Percentiles rank a stretch among this genome's conserved stretches.
These are phyloP conservation scores for Grosmannia serpens DNA, from an alignment of 2,329 filamentous ascomycete species.

Conservation along the genomic window DNA sequence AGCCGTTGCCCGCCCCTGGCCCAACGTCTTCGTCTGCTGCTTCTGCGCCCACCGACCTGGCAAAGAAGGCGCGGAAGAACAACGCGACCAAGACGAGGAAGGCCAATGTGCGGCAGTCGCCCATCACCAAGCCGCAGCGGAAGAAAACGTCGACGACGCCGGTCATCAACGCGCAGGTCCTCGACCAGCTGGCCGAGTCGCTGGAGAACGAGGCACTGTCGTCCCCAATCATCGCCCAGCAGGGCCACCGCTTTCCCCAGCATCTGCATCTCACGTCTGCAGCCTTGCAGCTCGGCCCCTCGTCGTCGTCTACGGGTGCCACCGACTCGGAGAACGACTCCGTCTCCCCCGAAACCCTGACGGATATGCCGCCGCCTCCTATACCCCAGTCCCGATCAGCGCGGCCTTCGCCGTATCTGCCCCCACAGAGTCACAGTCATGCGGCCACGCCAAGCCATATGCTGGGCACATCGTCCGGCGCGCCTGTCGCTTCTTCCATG, in stretches of 20 bases:
- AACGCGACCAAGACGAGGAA: constrained; percentile 39
- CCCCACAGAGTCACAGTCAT: constrained; percentile 30
- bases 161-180: constrained; percentile 41
- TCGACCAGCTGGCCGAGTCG: constrained; percentile 37
- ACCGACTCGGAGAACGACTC: constrained; percentile 53
- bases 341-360: constrained; percentile 51
- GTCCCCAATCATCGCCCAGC: constrained; percentile 17
- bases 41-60: constrained; percentile 21
- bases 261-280: constrained; percentile 12
- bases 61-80: constrained; percentile 42
- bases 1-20: constrained; percentile 22
- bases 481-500: neutral
- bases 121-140: constrained; percentile 57
- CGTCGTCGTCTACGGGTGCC: constrained; percentile 27
- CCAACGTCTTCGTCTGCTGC: constrained; percentile 15
- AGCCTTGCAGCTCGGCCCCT: constrained; percentile 15
- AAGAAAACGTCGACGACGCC: constrained; percentile 42
- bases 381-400: constrained; percentile 54
- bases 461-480: neutral
- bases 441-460: constrained; percentile 1
- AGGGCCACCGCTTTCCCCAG: constrained; percentile 25
- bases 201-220: constrained; percentile 24
- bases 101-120: constrained; percentile 53
- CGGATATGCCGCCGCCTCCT: constrained; percentile 57
- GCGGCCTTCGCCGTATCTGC: constrained; percentile 56